Evolutionary conservation across 371 early-diverging fungal species (phyloP).

Genomic region (Mortierella sp.): DNA sequence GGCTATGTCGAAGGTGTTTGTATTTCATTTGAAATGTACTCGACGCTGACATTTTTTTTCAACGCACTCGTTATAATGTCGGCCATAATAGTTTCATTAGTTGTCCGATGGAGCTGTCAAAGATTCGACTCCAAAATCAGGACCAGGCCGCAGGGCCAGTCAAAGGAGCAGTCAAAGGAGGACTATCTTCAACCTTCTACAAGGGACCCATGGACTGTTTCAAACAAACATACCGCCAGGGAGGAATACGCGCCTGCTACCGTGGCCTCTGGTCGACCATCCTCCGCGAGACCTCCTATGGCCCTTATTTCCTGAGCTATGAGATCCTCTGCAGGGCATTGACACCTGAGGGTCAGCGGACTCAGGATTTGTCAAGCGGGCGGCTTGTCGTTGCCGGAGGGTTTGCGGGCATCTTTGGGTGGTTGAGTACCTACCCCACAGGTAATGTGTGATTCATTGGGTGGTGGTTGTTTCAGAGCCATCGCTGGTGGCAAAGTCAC

Average conservation of each 20-base stretch:
- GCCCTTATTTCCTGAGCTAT: constrained; percentile 83
- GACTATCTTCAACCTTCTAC: constrained; percentile 33
- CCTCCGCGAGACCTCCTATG: constrained; percentile 81
- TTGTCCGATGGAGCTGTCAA: constrained; percentile 77
- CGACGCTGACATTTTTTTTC: background rate
- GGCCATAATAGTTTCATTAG: constrained; percentile 63
- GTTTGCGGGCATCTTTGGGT: constrained; percentile 80
- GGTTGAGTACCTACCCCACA: constrained; percentile 84
- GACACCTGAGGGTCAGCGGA: constrained; percentile 53
- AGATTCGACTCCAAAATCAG: constrained; percentile 75
- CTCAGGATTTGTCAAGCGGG: constrained; percentile 64
- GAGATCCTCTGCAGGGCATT: constrained; percentile 69
- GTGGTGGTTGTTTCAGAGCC: too few species aligned
- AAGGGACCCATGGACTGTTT: constrained; percentile 76
- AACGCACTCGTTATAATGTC: too few species aligned
- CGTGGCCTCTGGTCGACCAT: constrained; percentile 75
- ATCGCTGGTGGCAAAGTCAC: background rate
- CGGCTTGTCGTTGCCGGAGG: constrained; percentile 81
- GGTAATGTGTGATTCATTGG: constrained; percentile 51
- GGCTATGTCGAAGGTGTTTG: too few species aligned
- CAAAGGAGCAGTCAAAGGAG: background rate
- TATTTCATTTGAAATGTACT: too few species aligned
- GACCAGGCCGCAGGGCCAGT: constrained; percentile 29
- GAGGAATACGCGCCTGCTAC: constrained; percentile 77
- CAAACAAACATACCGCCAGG: constrained; percentile 62